Conservation (phyloP, 768 basidiomycete species). For the Serendipita indica region DNA sequence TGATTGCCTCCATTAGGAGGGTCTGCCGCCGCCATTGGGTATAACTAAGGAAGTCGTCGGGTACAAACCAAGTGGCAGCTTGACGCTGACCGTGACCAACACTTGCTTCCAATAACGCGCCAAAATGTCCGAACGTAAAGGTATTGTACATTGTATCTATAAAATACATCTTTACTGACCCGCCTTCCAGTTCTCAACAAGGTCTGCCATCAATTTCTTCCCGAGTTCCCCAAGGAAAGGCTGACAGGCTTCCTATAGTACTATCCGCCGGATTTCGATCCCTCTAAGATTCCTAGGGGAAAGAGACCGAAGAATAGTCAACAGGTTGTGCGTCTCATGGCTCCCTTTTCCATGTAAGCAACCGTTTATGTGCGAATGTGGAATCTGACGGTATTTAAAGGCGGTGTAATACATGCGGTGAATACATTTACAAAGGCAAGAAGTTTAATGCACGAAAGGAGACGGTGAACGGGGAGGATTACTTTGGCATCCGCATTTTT, state of each 20-base stretch:
- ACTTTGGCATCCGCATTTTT: slow-evolving; percentile 96
- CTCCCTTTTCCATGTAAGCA: slow-evolving; percentile 89
- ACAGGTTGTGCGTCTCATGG: slow-evolving; percentile 97
- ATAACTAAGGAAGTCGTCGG: slow-evolving; percentile 20
- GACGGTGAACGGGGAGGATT: slow-evolving; percentile 93
- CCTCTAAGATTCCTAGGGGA: slow-evolving; percentile 83
- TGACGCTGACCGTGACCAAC: slow-evolving; percentile 6
- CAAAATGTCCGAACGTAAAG: slow-evolving; percentile 73
- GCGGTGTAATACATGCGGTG: slow-evolving; percentile 91
- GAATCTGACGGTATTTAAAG: slow-evolving; percentile 24
- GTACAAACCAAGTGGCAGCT: slow-evolving; percentile 19
- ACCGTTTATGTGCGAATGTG: background rate
- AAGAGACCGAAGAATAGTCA: slow-evolving; percentile 88
- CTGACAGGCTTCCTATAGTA: slow-evolving; percentile 26
- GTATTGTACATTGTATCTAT: slow-evolving; percentile 20
- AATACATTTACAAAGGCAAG: slow-evolving; percentile 99
- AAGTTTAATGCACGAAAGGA: slow-evolving; percentile 99
- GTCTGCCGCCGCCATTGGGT: slow-evolving; percentile 7
- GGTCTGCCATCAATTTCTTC: background rate
- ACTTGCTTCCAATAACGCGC: slow-evolving; percentile 17
- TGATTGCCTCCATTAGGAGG: slow-evolving; percentile 7
- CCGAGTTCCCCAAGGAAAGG: too few species aligned
- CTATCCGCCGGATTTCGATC: slow-evolving; percentile 97
- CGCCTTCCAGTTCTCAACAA: slow-evolving; percentile 66
- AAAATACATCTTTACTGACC: slow-evolving; percentile 11